A percentile compares a stretch with the other conserved stretches of the same genome.
phyloP scores from a whole-genome alignment of 495 filamentous ascomycete species.

The Amniculicola lignicola region DNA sequence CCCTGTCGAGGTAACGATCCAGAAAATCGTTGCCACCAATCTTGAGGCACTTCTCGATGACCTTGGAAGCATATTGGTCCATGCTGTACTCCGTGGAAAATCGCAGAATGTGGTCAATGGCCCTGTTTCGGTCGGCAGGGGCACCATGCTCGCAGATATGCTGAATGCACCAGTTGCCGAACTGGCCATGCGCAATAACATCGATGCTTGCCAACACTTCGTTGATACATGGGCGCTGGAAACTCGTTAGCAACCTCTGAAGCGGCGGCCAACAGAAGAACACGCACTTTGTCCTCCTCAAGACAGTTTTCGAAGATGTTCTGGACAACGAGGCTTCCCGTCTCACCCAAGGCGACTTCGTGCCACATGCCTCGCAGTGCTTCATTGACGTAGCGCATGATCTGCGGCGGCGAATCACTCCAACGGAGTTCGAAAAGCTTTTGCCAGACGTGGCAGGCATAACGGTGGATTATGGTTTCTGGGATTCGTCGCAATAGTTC shows the following conservation, averaged over 20 bases:
- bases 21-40: conserved; percentile 90
- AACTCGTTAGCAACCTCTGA: conserved; percentile 34
- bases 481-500: conserved; percentile 93
- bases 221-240: conserved; percentile 88
- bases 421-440: conserved; percentile 98
- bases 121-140: conserved; percentile 84
- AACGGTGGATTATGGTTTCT: conserved; percentile 96
- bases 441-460: conserved; percentile 99
- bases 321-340: conserved; percentile 94
- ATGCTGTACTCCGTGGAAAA: conserved; percentile 95
- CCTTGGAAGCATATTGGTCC: conserved; percentile 98
- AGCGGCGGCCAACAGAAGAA: no score
- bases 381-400: conserved; percentile 98
- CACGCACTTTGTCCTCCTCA: conserved; percentile 90
- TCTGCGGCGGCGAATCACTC: conserved; percentile 90
- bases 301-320: conserved; percentile 99
- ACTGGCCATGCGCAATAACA: conserved; percentile 95
- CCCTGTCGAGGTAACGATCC: conserved; percentile 85
- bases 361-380: conserved; percentile 97
- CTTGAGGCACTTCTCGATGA: conserved; percentile 98
- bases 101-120: conserved; percentile 89
- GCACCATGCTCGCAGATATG: conserved; percentile 97
- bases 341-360: conserved; percentile 94
- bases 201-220: conserved; percentile 93
- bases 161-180: conserved; percentile 99